Conservation (phyloP, 441 rosid genomes). For the Pelargonium cotyledonis region DNA sequence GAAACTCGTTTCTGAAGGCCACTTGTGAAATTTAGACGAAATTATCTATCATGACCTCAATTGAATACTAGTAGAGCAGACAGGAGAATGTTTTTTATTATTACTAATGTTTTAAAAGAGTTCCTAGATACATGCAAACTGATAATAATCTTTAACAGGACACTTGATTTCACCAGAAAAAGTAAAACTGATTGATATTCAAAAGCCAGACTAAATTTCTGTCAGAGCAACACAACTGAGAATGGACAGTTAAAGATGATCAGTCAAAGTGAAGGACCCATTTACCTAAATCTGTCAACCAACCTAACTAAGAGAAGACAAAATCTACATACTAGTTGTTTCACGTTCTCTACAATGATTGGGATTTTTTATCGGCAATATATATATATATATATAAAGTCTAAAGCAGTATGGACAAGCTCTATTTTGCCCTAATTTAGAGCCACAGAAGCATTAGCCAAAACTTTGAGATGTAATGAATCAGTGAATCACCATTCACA, state of each 20-base stretch:
- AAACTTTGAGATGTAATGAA: neutral
- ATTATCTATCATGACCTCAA: neutral
- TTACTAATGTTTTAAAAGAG: neutral
- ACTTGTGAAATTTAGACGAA: neutral
- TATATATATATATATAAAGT: neutral
- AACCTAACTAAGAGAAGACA: neutral
- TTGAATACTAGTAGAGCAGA: neutral
- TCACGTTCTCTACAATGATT: neutral
- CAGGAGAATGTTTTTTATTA: neutral
- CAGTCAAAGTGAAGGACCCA: neutral
- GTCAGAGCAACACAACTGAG: neutral
- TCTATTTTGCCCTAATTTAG: neutral
- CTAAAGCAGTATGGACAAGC: neutral
- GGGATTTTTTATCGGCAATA: too few relatives aligned
- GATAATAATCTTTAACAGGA: neutral
- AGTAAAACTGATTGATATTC: neutral
- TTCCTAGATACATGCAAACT: neutral
- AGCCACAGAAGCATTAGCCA: neutral
- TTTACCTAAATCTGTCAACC: neutral
- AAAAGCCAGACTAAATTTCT: neutral
- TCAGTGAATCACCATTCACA: neutral
- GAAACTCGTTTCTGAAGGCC: neutral
- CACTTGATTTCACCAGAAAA: neutral
- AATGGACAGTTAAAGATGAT: neutral
- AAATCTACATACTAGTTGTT: neutral